Conservation (phyloP, 352 stramenopile genomes). For the Thraustochytrium striatum region DNA sequence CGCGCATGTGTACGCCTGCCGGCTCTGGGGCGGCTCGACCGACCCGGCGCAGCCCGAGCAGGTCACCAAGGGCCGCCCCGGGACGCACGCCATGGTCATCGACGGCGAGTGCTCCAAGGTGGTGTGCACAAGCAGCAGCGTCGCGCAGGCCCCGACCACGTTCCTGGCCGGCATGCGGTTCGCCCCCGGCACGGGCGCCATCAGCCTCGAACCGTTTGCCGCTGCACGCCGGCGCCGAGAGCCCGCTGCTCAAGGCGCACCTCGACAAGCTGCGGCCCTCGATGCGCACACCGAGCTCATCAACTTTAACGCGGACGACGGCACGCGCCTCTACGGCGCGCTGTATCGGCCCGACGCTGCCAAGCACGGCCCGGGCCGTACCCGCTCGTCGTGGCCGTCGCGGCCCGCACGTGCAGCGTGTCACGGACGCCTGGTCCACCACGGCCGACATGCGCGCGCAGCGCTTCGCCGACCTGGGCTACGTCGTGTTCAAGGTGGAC, state of each 20-base stretch:
- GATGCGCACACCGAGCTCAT: constrained; percentile 57
- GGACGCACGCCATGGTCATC: constrained; percentile 23
- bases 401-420: constrained; percentile 90
- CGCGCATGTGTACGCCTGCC: constrained; percentile 30
- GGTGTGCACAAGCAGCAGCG: neutral
- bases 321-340: constrained; percentile 79
- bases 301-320: constrained; percentile 68
- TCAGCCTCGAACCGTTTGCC: neutral
- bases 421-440: constrained; percentile 80
- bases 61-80: neutral
- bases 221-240: constrained; percentile 6
- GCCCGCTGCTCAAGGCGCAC: neutral
- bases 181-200: neutral
- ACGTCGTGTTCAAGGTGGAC: constrained; percentile 91
- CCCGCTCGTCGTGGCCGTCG: constrained; percentile 87
- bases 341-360: constrained; percentile 80
- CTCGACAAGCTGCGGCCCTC: neutral
- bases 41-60: neutral
- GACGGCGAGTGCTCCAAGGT: constrained; percentile 30
- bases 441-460: constrained; percentile 89
- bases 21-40: neutral
- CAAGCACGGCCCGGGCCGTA: constrained; percentile 82
- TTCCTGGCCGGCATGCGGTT: neutral
- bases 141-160: neutral
- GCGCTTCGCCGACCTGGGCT: constrained; percentile 70